These are phyloP conservation scores for Vicia faba DNA, from an alignment of 306 rosid species.

Conservation along the genomic window DNA sequence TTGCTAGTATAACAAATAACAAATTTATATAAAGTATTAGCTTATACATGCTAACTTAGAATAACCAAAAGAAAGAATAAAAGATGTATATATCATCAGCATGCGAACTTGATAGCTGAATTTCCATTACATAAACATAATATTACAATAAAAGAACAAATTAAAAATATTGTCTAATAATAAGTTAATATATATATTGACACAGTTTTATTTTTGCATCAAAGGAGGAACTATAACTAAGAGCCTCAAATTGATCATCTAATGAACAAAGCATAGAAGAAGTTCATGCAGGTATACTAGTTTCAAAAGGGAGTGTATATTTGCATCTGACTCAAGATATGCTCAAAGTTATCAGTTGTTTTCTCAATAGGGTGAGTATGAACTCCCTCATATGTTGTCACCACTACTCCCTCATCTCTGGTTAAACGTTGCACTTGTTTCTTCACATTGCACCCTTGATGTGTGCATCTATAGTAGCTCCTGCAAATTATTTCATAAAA, in stretches of 20 bases:
- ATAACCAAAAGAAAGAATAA: neutral
- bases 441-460: conserved; percentile 89
- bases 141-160: conserved; percentile 29
- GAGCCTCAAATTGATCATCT: conserved; percentile 15
- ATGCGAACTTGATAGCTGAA: conserved; percentile 31
- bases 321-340: conserved; percentile 87
- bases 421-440: conserved; percentile 89
- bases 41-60: no score
- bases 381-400: conserved; percentile 86
- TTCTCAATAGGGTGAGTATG: conserved; percentile 81
- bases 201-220: conserved; percentile 37
- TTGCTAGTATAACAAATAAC: no score
- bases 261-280: conserved; percentile 12
- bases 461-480: conserved; percentile 90
- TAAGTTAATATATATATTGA: conserved; percentile 21
- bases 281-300: neutral
- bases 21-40: no score
- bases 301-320: conserved; percentile 61
- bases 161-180: conserved; percentile 37
- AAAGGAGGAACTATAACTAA: conserved; percentile 23
- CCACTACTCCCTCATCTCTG: conserved; percentile 81
- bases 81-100: conserved; percentile 20
- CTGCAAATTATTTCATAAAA: conserved; percentile 35
- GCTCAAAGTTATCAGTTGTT: conserved; percentile 82
- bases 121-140: conserved; percentile 32